phyloP scores from a whole-genome alignment of 805 yeast species.

The Candida pini region DNA sequence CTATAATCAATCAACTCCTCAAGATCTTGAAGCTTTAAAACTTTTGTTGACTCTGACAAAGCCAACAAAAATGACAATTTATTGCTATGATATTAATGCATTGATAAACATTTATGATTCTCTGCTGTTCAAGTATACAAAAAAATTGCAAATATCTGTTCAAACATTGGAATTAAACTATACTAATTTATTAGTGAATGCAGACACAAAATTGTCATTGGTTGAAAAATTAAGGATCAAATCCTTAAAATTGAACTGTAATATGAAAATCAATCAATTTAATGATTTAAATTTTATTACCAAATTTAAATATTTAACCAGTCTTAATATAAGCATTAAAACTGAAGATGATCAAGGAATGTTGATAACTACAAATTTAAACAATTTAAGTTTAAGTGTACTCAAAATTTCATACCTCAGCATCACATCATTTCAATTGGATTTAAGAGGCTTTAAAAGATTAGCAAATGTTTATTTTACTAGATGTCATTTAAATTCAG shows the following conservation, averaged over 20 bases:
- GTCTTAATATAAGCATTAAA: not conserved
- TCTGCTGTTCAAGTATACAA: not conserved
- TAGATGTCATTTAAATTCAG: not conserved
- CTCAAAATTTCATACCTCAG: not conserved
- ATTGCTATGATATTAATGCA: not conserved
- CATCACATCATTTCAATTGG: not conserved
- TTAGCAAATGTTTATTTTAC: not conserved
- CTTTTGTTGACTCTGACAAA: not conserved
- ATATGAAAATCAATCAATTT: slow-evolving; percentile 1
- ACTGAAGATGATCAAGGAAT: not conserved
- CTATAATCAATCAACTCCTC: not conserved
- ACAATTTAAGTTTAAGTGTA: not conserved
- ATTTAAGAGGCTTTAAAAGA: not conserved
- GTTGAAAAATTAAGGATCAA: not conserved
- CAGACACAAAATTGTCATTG: not conserved
- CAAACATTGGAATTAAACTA: not conserved
- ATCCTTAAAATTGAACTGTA: slow-evolving; percentile 1
- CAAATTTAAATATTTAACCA: not conserved
- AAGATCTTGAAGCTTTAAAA: not conserved
- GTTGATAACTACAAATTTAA: not conserved
- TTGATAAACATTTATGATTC: not conserved
- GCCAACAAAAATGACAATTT: not conserved
- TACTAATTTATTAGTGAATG: not conserved
- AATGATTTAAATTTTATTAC: slow-evolving; percentile 1
- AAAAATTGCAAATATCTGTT: not conserved